phyloP scores from a whole-genome alignment of 139 green algal species.

The Picochlorum sp. region DNA sequence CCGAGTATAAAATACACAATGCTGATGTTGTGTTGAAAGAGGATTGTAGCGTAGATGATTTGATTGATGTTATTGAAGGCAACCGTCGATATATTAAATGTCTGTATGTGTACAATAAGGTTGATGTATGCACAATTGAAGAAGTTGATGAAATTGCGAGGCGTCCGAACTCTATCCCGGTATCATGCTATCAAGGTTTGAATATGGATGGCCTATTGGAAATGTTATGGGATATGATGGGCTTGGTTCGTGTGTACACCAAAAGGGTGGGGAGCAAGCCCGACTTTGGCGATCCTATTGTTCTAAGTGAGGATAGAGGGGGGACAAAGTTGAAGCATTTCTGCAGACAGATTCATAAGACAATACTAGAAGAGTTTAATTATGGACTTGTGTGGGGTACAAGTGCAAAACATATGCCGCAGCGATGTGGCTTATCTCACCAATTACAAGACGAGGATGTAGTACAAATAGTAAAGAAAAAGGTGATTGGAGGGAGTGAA shows the following conservation, averaged over 20 bases:
- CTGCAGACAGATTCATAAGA: slow-evolving; percentile 76
- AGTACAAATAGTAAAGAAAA: slow-evolving; percentile 95
- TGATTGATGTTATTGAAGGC: slow-evolving; percentile 98
- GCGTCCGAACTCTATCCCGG: slow-evolving; percentile 69
- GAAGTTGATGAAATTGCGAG: slow-evolving; percentile 88
- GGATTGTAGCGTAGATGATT: slow-evolving; percentile 79
- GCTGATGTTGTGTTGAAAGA: slow-evolving; percentile 83
- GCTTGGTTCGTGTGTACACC: slow-evolving; percentile 86
- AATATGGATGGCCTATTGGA: slow-evolving; percentile 89
- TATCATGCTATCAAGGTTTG: slow-evolving; percentile 74
- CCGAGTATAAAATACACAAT: slow-evolving; percentile 93
- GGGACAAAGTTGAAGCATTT: slow-evolving; percentile 77
- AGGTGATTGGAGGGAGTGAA: slow-evolving; percentile 60
- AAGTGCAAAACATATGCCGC: slow-evolving; percentile 89
- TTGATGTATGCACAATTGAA: slow-evolving; percentile 72
- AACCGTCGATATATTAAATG: slow-evolving; percentile 86
- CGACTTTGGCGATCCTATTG: slow-evolving; percentile 91
- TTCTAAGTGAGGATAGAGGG: slow-evolving; percentile 76
- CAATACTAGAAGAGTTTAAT: slow-evolving; percentile 69
- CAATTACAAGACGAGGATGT: slow-evolving; percentile 74
- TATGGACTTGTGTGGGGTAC: slow-evolving; percentile 95
- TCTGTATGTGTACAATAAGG: slow-evolving; percentile 99
- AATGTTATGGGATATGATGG: slow-evolving; percentile 95
- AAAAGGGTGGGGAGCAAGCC: slow-evolving; percentile 88
- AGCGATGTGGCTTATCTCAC: slow-evolving; percentile 61